Conservation (phyloP, 805 yeast genomes). For the Kuraishia borneana region DNA sequence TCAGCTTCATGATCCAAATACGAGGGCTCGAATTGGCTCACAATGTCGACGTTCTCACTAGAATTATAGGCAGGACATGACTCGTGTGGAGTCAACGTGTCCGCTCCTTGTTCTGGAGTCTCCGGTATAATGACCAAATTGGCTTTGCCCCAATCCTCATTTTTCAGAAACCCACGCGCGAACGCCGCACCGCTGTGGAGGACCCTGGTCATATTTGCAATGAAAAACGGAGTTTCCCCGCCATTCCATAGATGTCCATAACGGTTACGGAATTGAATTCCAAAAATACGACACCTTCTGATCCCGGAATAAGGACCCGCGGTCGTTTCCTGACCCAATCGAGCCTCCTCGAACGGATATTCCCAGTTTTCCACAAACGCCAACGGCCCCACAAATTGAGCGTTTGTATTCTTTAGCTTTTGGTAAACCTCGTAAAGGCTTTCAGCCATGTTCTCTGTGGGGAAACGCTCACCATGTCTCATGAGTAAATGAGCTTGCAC, state of each 20-base stretch:
- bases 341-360: slow-evolving; percentile 29
- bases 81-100: slow-evolving; percentile 45
- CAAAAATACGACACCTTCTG: slow-evolving; percentile 34
- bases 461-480: slow-evolving; percentile 76
- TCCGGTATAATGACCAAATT: slow-evolving; percentile 30
- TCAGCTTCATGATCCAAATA: slow-evolving; percentile 43
- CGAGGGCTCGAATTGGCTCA: slow-evolving; percentile 13
- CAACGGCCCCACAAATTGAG: slow-evolving; percentile 34
- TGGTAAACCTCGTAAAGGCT: slow-evolving; percentile 14
- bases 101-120: slow-evolving; percentile 36
- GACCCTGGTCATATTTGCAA: slow-evolving; percentile 44
- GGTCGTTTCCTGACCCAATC: slow-evolving; percentile 9
- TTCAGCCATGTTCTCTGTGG: slow-evolving; percentile 29
- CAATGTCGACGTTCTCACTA: slow-evolving; percentile 10
- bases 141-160: slow-evolving; percentile 16
- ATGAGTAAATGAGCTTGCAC: slow-evolving; percentile 62
- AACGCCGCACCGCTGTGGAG: slow-evolving; percentile 43
- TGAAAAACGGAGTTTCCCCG: slow-evolving; percentile 34
- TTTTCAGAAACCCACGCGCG: slow-evolving; percentile 47
- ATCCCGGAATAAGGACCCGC: slow-evolving; percentile 41
- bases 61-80: slow-evolving; percentile 28
- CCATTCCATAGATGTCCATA: slow-evolving; percentile 34
- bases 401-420: slow-evolving; percentile 24
- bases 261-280: slow-evolving; percentile 32
- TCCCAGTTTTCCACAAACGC: slow-evolving; percentile 42